Conservation (phyloP, 2,329 filamentous ascomycete genomes). For the Fusarium pseudograminearum region DNA sequence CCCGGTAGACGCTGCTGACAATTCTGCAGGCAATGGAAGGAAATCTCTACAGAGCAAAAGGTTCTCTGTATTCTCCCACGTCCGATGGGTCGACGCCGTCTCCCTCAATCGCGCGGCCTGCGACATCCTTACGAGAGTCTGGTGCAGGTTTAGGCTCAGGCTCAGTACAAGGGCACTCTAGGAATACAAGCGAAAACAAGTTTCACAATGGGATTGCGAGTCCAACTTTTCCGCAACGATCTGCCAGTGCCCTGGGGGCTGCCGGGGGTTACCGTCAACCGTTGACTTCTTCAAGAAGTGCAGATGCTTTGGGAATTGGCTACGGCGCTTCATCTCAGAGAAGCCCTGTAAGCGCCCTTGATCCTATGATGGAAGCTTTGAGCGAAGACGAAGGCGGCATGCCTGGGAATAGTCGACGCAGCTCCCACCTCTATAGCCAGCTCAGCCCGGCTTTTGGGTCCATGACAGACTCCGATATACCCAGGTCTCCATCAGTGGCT, state of each 20-base stretch:
- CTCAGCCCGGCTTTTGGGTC: conserved; percentile 61
- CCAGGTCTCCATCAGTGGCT: conserved; percentile 77
- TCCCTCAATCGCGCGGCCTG: conserved; percentile 57
- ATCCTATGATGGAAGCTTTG: conserved; percentile 63
- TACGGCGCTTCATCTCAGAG: conserved; percentile 51
- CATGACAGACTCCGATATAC: conserved; percentile 62
- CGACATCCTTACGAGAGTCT: conserved; percentile 43
- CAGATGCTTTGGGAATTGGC: conserved; percentile 55
- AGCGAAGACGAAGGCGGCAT: conserved; percentile 63
- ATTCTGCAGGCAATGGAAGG: conserved; percentile 85
- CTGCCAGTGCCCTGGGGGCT: conserved; percentile 72
- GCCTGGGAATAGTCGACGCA: conserved; percentile 38
- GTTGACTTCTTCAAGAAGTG: conserved; percentile 58
- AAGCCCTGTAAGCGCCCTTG: conserved; percentile 56
- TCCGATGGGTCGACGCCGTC: conserved; percentile 67
- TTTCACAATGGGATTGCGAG: conserved; percentile 47
- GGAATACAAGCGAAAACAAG: conserved; percentile 52
- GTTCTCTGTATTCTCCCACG: conserved; percentile 64
- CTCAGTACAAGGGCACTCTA: conserved; percentile 47
- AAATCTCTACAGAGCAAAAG: conserved; percentile 83
- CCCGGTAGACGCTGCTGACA: conserved; percentile 26
- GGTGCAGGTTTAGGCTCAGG: conserved; percentile 29
- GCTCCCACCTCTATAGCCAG: conserved; percentile 49
- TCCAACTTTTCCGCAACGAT: conserved; percentile 62
- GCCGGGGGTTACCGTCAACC: conserved; percentile 69